phyloP scores from a whole-genome alignment of 108 stramenopile species.

The Conticribra guillardii region DNA sequence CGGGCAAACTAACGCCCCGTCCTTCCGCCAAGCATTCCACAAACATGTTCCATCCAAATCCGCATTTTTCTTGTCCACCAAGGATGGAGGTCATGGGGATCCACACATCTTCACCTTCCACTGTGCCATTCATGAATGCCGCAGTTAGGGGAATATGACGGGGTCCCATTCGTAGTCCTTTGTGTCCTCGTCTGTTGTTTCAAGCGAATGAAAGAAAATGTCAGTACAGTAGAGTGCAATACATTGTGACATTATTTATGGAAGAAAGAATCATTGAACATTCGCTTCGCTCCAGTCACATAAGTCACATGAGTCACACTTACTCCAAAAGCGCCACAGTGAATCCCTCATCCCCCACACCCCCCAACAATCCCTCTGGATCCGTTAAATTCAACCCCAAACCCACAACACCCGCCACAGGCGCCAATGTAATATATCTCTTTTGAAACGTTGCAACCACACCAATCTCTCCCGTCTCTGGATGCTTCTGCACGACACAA shows the following conservation, averaged over 20 bases:
- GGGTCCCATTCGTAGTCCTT: slow-evolving; percentile 91
- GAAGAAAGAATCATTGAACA: no score
- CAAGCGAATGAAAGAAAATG: not conserved
- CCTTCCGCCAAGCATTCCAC: slow-evolving; percentile 99
- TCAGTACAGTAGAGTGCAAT: not conserved
- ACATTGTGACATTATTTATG: not conserved
- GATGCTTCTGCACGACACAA: slow-evolving; percentile 84
- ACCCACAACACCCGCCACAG: slow-evolving; percentile 97
- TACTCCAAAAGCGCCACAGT: slow-evolving; percentile 94
- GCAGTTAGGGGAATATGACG: slow-evolving; percentile 92
- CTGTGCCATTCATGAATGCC: slow-evolving; percentile 99
- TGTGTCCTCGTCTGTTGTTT: slow-evolving; percentile 78
- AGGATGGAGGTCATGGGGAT: slow-evolving; percentile 96
- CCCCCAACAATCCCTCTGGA: slow-evolving; percentile 93
- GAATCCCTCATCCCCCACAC: slow-evolving; percentile 92
- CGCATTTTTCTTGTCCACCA: slow-evolving; percentile 95
- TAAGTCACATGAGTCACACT: slow-evolving; percentile 36
- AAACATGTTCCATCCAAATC: slow-evolving; percentile 99
- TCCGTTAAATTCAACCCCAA: slow-evolving; percentile 93
- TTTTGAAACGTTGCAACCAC: slow-evolving; percentile 97
- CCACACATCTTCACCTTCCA: slow-evolving; percentile 98
- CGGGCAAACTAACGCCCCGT: slow-evolving; percentile 95
- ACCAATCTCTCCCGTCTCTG: slow-evolving; percentile 88
- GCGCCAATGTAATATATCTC: slow-evolving; percentile 98
- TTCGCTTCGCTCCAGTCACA: no score